phyloP scores from a whole-genome alignment of 345 rosid genomes.

The Salix arbutifolia region DNA sequence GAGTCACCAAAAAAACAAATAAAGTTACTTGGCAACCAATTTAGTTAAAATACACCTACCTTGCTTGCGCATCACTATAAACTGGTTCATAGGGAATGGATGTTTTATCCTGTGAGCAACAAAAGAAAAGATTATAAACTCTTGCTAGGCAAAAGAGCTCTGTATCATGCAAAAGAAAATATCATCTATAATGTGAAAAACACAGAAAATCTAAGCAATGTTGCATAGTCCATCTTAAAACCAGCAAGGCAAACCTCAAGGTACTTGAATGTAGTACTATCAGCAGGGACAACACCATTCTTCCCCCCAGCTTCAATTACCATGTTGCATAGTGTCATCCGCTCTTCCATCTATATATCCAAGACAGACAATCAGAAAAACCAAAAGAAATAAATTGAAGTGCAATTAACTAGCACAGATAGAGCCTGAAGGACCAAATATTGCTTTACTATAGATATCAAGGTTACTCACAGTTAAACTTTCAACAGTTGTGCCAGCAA shows the following conservation, averaged over 20 bases:
- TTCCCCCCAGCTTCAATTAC: conserved; percentile 98
- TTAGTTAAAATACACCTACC: conserved; percentile 37
- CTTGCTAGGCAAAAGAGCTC: not conserved
- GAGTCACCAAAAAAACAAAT: not conserved
- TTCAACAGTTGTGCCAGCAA: conserved; percentile 83
- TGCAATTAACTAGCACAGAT: not conserved
- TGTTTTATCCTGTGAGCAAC: conserved; percentile 63
- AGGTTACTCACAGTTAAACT: conserved; percentile 62
- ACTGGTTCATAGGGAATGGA: conserved; percentile 79
- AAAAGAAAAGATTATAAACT: conserved; percentile 9
- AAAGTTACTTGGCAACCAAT: not conserved
- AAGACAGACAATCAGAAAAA: conserved; percentile 11
- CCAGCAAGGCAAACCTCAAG: conserved; percentile 53
- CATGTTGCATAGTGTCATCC: conserved; percentile 98
- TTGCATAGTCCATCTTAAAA: not conserved
- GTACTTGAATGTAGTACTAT: conserved; percentile 79
- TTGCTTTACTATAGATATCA: not conserved
- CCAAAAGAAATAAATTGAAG: not conserved
- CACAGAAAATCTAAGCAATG: not conserved
- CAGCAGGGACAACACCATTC: conserved; percentile 94
- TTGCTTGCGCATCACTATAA: conserved; percentile 82
- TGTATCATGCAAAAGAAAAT: not conserved
- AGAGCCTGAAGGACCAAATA: not conserved
- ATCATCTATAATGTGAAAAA: not conserved
- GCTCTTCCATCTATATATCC: conserved; percentile 94